Evolutionary conservation across 2,329 filamentous ascomycete genomes (phyloP).

Genomic region (Penicillium italicum): DNA sequence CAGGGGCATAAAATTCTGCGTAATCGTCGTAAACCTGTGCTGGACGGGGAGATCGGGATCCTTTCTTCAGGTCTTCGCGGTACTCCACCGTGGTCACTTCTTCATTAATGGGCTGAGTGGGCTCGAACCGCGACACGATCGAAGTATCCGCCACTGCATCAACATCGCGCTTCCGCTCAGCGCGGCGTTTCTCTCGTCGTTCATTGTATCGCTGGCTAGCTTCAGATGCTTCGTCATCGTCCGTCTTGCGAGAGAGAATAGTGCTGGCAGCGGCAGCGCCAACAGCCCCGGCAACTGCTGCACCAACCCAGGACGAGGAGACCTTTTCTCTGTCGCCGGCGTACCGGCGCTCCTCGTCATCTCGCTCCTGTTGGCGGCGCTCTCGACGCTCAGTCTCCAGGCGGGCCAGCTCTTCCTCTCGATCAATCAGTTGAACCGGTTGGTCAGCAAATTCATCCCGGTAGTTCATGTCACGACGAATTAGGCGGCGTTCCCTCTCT

Average conservation of each 20-base stretch:
- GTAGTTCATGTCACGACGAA: conserved; percentile 24
- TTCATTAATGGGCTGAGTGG: conserved; percentile 18
- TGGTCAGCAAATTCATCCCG: conserved; percentile 22
- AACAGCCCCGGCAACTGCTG: conserved; percentile 50
- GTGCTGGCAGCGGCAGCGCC: conserved; percentile 49
- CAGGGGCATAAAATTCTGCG: conserved; percentile 41
- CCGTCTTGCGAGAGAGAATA: conserved; percentile 33
- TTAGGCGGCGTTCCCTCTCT: conserved; percentile 44
- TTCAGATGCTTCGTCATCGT: conserved; percentile 30
- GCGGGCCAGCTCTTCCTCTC: conserved; percentile 24
- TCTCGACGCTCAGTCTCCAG: conserved; percentile 21
- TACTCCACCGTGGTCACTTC: conserved; percentile 11
- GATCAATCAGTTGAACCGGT: conserved; percentile 28
- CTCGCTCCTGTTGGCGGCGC: conserved; percentile 18
- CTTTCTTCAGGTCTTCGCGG: conserved; percentile 23
- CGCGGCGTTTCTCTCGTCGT: conserved; percentile 39
- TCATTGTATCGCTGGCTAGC: conserved; percentile 35
- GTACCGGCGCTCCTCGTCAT: conserved; percentile 18
- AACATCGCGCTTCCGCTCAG: conserved; percentile 36
- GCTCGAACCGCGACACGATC: conserved; percentile 24
- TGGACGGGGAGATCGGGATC: conserved; percentile 27
- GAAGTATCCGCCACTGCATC: conserved; percentile 24
- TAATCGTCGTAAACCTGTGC: conserved; percentile 43
- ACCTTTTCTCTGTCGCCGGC: conserved; percentile 27
- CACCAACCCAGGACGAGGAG: conserved; percentile 32